Evolutionary conservation across 805 yeast genomes (phyloP).

Genomic region (Saccharomycopsis babjevae): DNA sequence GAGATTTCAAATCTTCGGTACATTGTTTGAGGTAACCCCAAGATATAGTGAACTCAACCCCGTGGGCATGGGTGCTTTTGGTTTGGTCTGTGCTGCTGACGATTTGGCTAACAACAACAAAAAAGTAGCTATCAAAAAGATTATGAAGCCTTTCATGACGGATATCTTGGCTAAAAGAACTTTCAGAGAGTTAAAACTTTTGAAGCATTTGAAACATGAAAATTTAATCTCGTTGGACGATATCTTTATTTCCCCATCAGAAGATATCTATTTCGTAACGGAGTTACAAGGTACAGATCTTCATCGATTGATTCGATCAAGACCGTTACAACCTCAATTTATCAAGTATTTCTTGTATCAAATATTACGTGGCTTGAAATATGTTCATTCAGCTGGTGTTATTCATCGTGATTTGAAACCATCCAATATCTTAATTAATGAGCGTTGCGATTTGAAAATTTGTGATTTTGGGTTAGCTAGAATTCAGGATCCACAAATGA

Average conservation of each 20-base stretch:
- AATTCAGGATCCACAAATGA: conserved; percentile 98
- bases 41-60: conserved; percentile 90
- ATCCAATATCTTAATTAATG: conserved; percentile 72
- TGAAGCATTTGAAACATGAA: conserved; percentile 91
- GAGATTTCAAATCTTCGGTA: conserved; percentile 88
- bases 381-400: conserved; percentile 87
- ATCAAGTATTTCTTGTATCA: conserved; percentile 95
- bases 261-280: conserved; percentile 92
- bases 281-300: conserved; percentile 95
- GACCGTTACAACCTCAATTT: conserved; percentile 93
- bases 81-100: conserved; percentile 91
- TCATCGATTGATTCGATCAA: conserved; percentile 78
- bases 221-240: conserved; percentile 88
- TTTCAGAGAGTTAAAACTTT: conserved; percentile 84
- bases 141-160: conserved; percentile 94
- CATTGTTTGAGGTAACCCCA: conserved; percentile 86
- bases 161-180: conserved; percentile 94
- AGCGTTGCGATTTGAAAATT: conserved; percentile 82
- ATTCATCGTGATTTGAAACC: conserved; percentile 87
- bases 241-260: conserved; percentile 87
- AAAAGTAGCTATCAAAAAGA: conserved; percentile 94
- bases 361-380: conserved; percentile 79
- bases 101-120: conserved; percentile 76
- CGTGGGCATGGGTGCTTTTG: conserved; percentile 99
- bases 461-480: conserved; percentile 95